Base-by-base conservation (phyloP, 768 basidiomycete species). In the Hygrophorus pudorinus region DNA sequence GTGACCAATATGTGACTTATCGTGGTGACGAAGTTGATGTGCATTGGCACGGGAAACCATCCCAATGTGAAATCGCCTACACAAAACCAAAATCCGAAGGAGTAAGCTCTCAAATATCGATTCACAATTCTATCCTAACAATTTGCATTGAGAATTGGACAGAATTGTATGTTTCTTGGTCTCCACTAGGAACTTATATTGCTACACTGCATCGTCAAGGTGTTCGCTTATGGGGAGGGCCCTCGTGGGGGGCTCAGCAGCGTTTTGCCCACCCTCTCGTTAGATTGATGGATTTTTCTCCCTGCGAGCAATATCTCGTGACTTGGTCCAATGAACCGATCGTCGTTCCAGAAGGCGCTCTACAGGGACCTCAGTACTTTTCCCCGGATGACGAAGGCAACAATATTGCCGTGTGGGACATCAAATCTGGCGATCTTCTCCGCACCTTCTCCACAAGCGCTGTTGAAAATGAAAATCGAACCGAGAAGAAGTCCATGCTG, bases 301-400 rank as follows among this genome's bases (percentile, higher is more conserved):
- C 96, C 3, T 87, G 85, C 66, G 96, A 99, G 65, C 81, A 87
- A 46, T 98, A 94, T 65, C 66, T 99, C 47, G 88, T 98, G 56
- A 98, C 96, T 33, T 97, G 92, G 89, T 97, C 96, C 1, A 84
- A 90, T 52, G 89, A 94, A 53, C 81, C 92, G 11, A 92, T 98
- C 51, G 73, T 82, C 32, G 83, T 92, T 21, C 81, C 85, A 18
- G 83, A 88, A 48, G 80, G 79, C 49, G 79, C 84, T 32, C 68
- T 77, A 21, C 85, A 87, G 61, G 88, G 91, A 7, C 82, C 79
- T 41, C 83, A 83, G 57, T 88, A 77, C 59, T 87, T 92, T 66
- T 85, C 89, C 37, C 79, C 85, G 4, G 92, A 94, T 47, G 96
- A 98, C 60, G 92, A 94, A 65, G 96, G 92, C 27, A 92, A 94